Evolutionary conservation across 2,329 filamentous ascomycete species (phyloP), one percentile per base, ranked within the genome.

Genomic region (Alternaria sp.): DNA sequence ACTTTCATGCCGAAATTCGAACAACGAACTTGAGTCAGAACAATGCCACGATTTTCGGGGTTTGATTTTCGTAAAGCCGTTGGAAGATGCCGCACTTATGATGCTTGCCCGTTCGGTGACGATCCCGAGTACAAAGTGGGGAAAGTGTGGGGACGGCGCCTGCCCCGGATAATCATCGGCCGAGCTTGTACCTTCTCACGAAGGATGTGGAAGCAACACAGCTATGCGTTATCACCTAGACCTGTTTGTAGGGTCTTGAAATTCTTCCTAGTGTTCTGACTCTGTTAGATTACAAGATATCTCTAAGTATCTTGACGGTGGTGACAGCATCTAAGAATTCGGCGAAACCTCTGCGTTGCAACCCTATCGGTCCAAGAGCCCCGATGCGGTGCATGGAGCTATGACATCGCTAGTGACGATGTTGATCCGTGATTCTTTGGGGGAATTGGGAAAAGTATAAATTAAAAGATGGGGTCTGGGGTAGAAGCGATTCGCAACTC

Each of bases 1-100:
- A 90, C 82, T 60, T 70, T 76, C 71, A 74, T 74, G 7, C 44
- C 11, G 7, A n/a, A 10, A 10, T 36, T 20, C 3, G 46, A 38
- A 38, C 32, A 25, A 38, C 32, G 16, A 27, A n/a, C 22, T 40
- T 10, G 20, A 16, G 20, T 34, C 18, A 22, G 22, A 30, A n/a
- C 2, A 30, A 18, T 28, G 16, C 2, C 22, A 32, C n/a, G 3
- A 18, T 12, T 50, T 22, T 28, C 16, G n/a, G 36, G 20, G 16
- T 54, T 22, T 20, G 6, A n/a, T 12, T 27, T 27, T 36, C 30
- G 44, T 28, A 22, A 38, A 30, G 16, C 32, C 25, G 46, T 30
- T 54, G 44, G 12, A 49, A 14, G 30, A 44, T 32, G 36, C n/a
- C 7, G 44, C 25, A 41, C 54, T 60, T 60, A 46, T 52, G 32